Evolutionary conservation across 352 stramenopile genomes (phyloP), one percentile per base, ranked within the genome.

Genomic region (Thalassiosira hispida): DNA sequence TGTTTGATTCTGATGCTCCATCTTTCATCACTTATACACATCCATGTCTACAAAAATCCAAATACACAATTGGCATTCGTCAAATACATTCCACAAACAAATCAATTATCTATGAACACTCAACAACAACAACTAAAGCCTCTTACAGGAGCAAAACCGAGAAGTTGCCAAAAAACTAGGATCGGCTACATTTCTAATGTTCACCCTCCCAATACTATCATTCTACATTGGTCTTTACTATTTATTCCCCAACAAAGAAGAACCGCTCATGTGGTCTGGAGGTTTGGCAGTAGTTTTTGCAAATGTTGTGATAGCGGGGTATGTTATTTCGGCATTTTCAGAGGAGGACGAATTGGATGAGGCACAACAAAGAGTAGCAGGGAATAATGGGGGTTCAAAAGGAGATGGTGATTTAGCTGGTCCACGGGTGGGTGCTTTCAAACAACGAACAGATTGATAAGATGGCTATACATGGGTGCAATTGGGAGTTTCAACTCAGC

Each of bases 291-390:
- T 92, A 67, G 20, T 92, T 2, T 69, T 88, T 22, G 82, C 79
- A 14, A 92, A 92, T 75, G 53, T 91, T 16, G 80, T 92, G 20
- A 74, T 92, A 53, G 79, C 38, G 22, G 81, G 75, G 8, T 92
- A 92, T 62, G 84, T 84, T 11, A 77, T 85, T 63, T 67, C 62
- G n/a, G 86, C 86, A 27, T 89, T 89, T 70, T 72, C 51, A 18
- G 86, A 92, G 74, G 77, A 87, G 25, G 70, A 81, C 16, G 79
- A 83, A 49, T 40, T 53, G 7, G 8, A 38, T 8, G 53, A 67
- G 3, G 22, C 61, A 47, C 22, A 35, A 55, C 27, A 42, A 20
- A 49, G 51, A 23, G 20, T 66, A 27, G 18, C 14, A 22, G 57
- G 35, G 11, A 42, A 11, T 11, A 61, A 18, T 35, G 23, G 18